Percentiles rank a stretch among this genome's conserved stretches.
phyloP scores from a whole-genome alignment of 306 rosid species.

The Medicago truncatula region DNA sequence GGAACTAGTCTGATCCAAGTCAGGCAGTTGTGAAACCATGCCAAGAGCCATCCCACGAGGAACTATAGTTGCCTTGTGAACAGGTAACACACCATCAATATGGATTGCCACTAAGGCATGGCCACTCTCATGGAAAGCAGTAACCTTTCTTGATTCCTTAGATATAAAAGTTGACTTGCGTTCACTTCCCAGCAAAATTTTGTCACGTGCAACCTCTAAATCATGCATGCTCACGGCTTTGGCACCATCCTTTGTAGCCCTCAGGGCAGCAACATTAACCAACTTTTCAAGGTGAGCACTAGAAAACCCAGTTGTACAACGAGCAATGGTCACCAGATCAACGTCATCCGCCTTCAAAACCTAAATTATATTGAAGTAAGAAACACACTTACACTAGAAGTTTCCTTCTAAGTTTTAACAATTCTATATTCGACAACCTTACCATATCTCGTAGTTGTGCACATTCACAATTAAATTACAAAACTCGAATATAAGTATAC shows the following conservation, averaged over 20 bases:
- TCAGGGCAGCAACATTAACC: slow-evolving; percentile 78
- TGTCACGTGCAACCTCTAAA: slow-evolving; percentile 85
- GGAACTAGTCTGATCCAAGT: no score
- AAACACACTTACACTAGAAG: not conserved
- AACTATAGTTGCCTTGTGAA: no score
- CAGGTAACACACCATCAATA: no score
- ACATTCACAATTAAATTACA: not conserved
- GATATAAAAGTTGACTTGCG: slow-evolving; percentile 79
- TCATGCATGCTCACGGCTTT: slow-evolving; percentile 81
- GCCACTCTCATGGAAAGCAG: no score
- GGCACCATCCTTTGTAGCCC: slow-evolving; percentile 89
- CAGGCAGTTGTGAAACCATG: no score
- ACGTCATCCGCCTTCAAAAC: slow-evolving; percentile 80
- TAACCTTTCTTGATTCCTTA: slow-evolving; percentile 67
- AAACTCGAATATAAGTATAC: not conserved
- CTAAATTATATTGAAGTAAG: slow-evolving; percentile 51
- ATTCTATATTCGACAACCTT: not conserved
- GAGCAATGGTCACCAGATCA: slow-evolving; percentile 77
- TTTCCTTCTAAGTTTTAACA: slow-evolving; percentile 20
- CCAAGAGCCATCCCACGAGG: no score
- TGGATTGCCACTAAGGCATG: no score
- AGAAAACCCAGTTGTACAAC: slow-evolving; percentile 82
- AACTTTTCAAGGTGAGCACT: slow-evolving; percentile 93
- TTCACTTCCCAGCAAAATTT: slow-evolving; percentile 87
- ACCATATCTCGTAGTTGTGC: no score